A percentile compares a stretch with the other conserved stretches of the same genome.
These are phyloP conservation scores for Oemleria cerasiformis DNA, from an alignment of 306 rosid species.

Conservation along the genomic window DNA sequence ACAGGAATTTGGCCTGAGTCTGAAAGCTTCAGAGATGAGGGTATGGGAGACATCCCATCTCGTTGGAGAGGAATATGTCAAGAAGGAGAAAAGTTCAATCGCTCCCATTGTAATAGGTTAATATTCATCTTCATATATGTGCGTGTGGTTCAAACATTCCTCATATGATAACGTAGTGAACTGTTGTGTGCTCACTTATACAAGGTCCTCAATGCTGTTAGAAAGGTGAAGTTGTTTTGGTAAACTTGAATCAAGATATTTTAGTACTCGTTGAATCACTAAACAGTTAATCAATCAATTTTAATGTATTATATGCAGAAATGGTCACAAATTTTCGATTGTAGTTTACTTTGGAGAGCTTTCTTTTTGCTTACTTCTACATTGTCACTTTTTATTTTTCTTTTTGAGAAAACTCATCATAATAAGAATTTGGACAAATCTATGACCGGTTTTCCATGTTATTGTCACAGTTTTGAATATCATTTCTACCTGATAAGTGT, in stretches of 20 bases:
- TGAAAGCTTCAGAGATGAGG: conserved; percentile 48
- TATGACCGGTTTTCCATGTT: background rate
- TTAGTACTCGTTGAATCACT: background rate
- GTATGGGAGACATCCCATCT: conserved; percentile 47
- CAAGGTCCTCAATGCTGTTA: background rate
- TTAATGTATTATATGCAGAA: background rate
- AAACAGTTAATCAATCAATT: too few relatives aligned
- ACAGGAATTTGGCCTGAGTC: conserved; percentile 73
- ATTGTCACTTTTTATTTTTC: background rate
- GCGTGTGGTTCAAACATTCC: background rate
- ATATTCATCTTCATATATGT: background rate
- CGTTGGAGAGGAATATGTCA: conserved; percentile 58
- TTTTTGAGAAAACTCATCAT: background rate
- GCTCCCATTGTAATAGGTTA: conserved; percentile 50
- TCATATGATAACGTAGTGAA: background rate
- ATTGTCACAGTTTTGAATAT: background rate
- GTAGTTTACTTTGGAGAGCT: background rate
- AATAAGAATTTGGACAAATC: too few relatives aligned
- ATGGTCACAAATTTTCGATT: background rate
- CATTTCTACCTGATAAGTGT: background rate
- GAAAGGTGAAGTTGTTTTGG: background rate
- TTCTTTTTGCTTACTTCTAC: background rate
- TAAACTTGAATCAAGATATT: background rate
- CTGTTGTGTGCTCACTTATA: background rate
- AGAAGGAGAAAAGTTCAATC: conserved; percentile 46